A percentile compares a stretch with the other conserved stretches of the same genome.
Conservation (phyloP, 2,329 filamentous ascomycete species). For the Aspergillus pseudoglaucus region DNA sequence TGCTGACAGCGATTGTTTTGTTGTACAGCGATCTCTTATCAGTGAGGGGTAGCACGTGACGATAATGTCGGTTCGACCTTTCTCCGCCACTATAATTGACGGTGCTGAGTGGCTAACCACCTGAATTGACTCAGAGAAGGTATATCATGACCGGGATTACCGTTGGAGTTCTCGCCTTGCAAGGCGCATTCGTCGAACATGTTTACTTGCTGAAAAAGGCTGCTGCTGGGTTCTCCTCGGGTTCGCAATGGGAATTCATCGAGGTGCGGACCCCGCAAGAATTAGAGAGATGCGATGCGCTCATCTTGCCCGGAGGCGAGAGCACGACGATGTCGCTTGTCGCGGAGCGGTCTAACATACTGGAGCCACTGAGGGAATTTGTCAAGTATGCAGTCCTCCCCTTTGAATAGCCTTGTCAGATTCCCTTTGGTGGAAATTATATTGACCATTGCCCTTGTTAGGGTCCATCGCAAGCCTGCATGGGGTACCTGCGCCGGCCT, state of each 20-base stretch:
- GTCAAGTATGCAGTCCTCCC: slow-evolving; percentile 62
- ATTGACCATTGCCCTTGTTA: slow-evolving; percentile 30
- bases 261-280: slow-evolving; percentile 73
- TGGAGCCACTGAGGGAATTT: slow-evolving; percentile 81
- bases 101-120: slow-evolving; percentile 1
- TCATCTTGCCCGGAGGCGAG: slow-evolving; percentile 90
- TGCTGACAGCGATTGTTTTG: not conserved
- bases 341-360: slow-evolving; percentile 68
- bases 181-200: slow-evolving; percentile 91
- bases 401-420: not conserved
- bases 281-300: slow-evolving; percentile 66
- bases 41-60: slow-evolving; percentile 15
- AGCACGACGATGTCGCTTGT: slow-evolving; percentile 90
- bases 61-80: slow-evolving; percentile 13
- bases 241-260: slow-evolving; percentile 53
- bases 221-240: slow-evolving; percentile 42
- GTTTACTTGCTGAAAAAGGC: slow-evolving; percentile 67
- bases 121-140: slow-evolving; percentile 8
- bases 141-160: slow-evolving; percentile 37
- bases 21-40: slow-evolving; percentile 2
- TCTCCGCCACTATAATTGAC: slow-evolving; percentile 4
- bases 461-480: slow-evolving; percentile 68
- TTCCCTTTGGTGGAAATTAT: slow-evolving; percentile 3
- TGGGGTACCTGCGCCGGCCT: slow-evolving; percentile 97
- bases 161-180: slow-evolving; percentile 65